Evolutionary conservation across 1,284 basidiomycete species (phyloP), one percentile per base, ranked within the genome.

Genomic region (Boletus calvinii): DNA sequence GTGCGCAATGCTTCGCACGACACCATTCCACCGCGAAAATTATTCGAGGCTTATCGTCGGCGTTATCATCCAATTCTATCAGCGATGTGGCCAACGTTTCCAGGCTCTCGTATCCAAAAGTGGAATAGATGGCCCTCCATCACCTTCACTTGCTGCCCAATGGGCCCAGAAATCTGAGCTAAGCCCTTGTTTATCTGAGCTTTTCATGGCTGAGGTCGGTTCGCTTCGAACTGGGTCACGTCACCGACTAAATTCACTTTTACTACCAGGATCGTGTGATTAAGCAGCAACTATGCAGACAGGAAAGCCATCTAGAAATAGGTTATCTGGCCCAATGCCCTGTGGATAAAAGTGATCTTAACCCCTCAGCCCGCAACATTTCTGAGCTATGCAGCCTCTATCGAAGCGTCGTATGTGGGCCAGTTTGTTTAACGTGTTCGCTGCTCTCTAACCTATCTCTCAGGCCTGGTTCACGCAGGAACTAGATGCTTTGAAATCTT

Each of bases 11-110:
- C 80, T 98, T 9, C 81, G 86, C 50, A 88, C 87, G 13, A 94
- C 93, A n/a, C 94, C 96, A 0, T 98, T 99, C 74, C 95, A 98
- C 63, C 82, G 88, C 53, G 96, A 98, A 67, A 94, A 87, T 67
- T 95, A 98, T 69, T 87, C 92, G 29, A 83, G 93, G n/a, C 76
- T 99, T 35, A 94, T 99, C 55, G 81, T 99, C 22, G 88, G 90
- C n/a, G 90, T 98, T 38, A 90, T 98, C 46, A 92, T 97, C 34
- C 94, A 98, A 68, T 98, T 95, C 69, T 98, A 98, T 65, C 93
- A 97, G 66, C 84, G 90, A 36, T 97, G 94, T 64, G 93, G 89
- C 59, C 87, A 94, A 62, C 79, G 87, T 29, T 98, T 93, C 71
- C 86, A 92, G 60, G 83, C 80, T 55, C 76, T 93, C 10, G 85